Evolutionary conservation across 768 basidiomycete genomes (phyloP).

Genomic region (Aureoboletus auriporus): DNA sequence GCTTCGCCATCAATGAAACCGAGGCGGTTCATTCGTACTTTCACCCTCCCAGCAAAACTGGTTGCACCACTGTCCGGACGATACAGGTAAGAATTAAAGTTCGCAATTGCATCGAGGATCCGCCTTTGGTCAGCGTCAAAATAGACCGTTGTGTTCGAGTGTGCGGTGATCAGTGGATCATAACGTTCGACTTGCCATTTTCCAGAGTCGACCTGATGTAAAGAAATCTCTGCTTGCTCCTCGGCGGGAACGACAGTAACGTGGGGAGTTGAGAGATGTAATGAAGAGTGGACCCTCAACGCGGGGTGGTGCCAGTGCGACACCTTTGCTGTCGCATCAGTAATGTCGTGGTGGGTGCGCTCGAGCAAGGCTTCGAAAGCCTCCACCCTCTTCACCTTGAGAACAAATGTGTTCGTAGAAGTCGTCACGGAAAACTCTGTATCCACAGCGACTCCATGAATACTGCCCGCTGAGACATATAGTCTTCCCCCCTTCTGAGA

Average conservation of each 20-base stretch:
- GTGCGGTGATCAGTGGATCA: slow-evolving; percentile 8
- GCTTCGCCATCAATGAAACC: background rate
- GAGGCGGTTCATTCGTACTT: slow-evolving; percentile 9
- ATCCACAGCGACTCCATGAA: slow-evolving; percentile 13
- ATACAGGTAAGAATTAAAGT: slow-evolving; percentile 19
- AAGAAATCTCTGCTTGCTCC: slow-evolving; percentile 8
- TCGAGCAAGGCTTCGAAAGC: slow-evolving; percentile 16
- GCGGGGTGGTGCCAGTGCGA: slow-evolving; percentile 9
- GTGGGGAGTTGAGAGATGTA: background rate
- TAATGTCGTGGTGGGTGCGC: slow-evolving; percentile 1
- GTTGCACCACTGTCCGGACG: slow-evolving; percentile 8
- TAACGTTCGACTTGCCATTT: slow-evolving; percentile 16
- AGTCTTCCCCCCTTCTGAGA: background rate
- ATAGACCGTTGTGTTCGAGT: slow-evolving; percentile 1
- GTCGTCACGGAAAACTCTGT: slow-evolving; percentile 12
- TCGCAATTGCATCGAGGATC: slow-evolving; percentile 12
- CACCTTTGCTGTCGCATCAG: slow-evolving; percentile 7
- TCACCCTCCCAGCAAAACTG: slow-evolving; percentile 10
- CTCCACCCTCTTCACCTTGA: slow-evolving; percentile 12
- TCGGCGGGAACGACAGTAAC: slow-evolving; percentile 5
- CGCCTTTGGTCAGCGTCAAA: slow-evolving; percentile 3
- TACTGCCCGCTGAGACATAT: slow-evolving; percentile 15
- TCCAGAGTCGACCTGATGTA: background rate
- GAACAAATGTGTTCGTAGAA: background rate
- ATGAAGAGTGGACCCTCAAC: slow-evolving; percentile 7